Conservation (phyloP, 2,329 filamentous ascomycete species). For the Mycosphaerella sp. region DNA sequence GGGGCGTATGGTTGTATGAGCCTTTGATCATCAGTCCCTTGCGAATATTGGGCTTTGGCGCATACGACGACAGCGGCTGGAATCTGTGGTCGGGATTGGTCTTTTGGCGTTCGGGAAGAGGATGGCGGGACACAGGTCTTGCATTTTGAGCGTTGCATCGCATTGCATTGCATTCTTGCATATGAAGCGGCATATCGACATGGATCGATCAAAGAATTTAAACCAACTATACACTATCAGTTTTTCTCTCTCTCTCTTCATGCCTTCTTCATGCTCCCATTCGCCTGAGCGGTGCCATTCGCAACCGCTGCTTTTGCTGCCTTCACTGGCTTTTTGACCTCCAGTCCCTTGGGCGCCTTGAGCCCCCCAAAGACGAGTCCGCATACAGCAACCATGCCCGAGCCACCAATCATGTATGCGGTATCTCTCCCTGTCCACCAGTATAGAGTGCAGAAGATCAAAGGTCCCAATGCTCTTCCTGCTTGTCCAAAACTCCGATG, state of each 20-base stretch:
- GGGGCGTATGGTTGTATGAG: constrained; percentile 74
- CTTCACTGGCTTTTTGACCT: constrained; percentile 16
- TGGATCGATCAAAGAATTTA: background rate
- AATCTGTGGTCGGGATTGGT: constrained; percentile 45
- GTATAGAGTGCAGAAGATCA: constrained; percentile 90
- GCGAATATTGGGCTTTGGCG: constrained; percentile 59
- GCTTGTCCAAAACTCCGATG: constrained; percentile 77
- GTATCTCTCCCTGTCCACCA: constrained; percentile 94
- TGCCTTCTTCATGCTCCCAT: constrained; percentile 18
- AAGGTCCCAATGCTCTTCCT: constrained; percentile 75
- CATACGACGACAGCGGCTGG: constrained; percentile 57
- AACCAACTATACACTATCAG: constrained; percentile 1
- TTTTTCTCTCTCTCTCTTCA: background rate
- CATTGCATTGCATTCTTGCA: background rate
- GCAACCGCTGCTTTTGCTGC: background rate
- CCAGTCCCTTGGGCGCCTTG: constrained; percentile 50
- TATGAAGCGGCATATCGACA: background rate
- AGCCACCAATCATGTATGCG: constrained; percentile 74
- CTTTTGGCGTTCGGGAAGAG: constrained; percentile 53
- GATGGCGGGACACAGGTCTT: constrained; percentile 59
- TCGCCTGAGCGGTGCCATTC: constrained; percentile 10
- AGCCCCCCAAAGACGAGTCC: constrained; percentile 64
- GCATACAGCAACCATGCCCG: constrained; percentile 70
- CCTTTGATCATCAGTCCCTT: constrained; percentile 69
- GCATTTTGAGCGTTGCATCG: constrained; percentile 30